A percentile compares a stretch with the other conserved stretches of the same genome.
phyloP scores from a whole-genome alignment of 805 yeast genomes.

The Starmerella bombicola region DNA sequence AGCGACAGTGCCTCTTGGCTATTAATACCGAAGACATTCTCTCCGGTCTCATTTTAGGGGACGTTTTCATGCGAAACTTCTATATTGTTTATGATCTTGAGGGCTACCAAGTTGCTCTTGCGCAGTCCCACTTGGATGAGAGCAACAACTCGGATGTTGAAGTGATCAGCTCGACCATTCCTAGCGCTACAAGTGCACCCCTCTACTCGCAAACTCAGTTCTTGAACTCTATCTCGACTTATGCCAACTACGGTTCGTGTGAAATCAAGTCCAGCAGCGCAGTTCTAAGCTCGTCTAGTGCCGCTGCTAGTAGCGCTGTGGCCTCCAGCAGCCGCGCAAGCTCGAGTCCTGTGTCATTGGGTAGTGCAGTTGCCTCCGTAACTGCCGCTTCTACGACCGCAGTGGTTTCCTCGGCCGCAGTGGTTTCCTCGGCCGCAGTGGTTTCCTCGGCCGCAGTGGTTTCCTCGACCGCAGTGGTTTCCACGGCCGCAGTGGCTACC shows the following conservation, averaged over 20 bases:
- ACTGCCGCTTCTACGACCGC: not conserved
- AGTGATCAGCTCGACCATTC: constrained; percentile 13
- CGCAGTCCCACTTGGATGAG: constrained; percentile 33
- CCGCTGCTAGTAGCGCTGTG: not conserved
- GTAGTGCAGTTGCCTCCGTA: not conserved
- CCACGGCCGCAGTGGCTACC: not conserved
- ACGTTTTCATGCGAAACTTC: constrained; percentile 48
- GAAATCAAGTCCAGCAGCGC: not conserved
- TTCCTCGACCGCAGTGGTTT: not conserved
- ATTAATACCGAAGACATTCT: constrained; percentile 24
- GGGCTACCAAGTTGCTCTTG: constrained; percentile 43
- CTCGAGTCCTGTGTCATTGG: too few species aligned
- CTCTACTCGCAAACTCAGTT: constrained; percentile 7
- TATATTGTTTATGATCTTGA: constrained; percentile 60
- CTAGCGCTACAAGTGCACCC: constrained; percentile 13
- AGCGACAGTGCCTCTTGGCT: constrained; percentile 20
- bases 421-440: not conserved
- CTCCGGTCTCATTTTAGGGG: constrained; percentile 42
- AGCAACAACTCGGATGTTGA: constrained; percentile 21
- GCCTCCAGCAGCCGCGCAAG: constrained; percentile 2
- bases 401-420: not conserved
- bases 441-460: not conserved
- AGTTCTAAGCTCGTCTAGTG: not conserved
- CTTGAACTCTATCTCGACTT: not conserved
- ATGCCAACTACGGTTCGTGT: constrained; percentile 1